These are phyloP conservation scores for Aspergillus japonicus DNA, from an alignment of 2,329 filamentous ascomycete genomes.

Conservation along the genomic window DNA sequence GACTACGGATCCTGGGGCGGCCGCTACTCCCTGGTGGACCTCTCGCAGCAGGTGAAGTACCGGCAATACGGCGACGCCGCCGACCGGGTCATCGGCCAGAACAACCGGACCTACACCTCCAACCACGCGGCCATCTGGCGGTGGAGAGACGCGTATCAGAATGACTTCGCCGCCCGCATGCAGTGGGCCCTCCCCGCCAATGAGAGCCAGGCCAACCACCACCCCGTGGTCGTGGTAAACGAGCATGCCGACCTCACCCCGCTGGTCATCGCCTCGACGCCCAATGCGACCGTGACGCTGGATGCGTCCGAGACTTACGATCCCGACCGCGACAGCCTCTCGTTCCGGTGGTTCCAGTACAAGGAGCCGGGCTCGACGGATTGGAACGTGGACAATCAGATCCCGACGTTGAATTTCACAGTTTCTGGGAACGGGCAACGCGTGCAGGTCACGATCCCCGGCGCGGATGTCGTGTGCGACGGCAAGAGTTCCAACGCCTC, in stretches of 20 bases:
- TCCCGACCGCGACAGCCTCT: slow-evolving; percentile 22
- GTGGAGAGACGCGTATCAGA: slow-evolving; percentile 52
- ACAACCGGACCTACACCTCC: slow-evolving; percentile 31
- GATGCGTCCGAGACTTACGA: slow-evolving; percentile 24
- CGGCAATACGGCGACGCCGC: slow-evolving; percentile 33
- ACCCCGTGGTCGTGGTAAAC: slow-evolving; percentile 13
- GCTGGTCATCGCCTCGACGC: slow-evolving; percentile 16
- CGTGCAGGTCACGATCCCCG: slow-evolving; percentile 19
- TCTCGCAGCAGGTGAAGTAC: slow-evolving; percentile 9
- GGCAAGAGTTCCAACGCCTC: slow-evolving; percentile 8
- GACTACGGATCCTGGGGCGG: slow-evolving; percentile 46
- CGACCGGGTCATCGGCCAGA: slow-evolving; percentile 35
- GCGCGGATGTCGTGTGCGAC: slow-evolving; percentile 20
- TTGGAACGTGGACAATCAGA: slow-evolving; percentile 18
- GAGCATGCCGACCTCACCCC: slow-evolving; percentile 9
- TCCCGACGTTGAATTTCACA: slow-evolving; percentile 16
- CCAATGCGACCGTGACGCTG: slow-evolving; percentile 19
- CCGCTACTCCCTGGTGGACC: slow-evolving; percentile 28
- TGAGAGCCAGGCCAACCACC: slow-evolving; percentile 15
- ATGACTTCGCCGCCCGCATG: slow-evolving; percentile 51
- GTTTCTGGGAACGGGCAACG: slow-evolving; percentile 11
- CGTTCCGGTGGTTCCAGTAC: slow-evolving; percentile 27
- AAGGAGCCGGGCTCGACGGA: slow-evolving; percentile 19
- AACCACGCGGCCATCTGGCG: slow-evolving; percentile 54
- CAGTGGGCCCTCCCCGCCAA: slow-evolving; percentile 43